phyloP scores from a whole-genome alignment of 352 stramenopile genomes.

The Blastocystis sp. region DNA sequence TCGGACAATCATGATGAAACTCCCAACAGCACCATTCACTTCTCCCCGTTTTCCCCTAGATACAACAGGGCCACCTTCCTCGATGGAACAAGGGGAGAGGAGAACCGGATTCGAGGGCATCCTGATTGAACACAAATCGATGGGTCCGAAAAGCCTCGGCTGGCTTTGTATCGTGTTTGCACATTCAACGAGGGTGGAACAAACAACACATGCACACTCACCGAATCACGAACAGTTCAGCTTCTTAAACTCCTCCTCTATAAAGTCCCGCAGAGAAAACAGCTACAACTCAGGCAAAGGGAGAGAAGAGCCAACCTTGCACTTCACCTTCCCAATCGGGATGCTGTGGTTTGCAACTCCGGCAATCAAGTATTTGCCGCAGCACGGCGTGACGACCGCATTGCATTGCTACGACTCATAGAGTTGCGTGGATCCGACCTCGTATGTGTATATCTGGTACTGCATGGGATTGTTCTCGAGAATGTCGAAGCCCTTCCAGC shows the following conservation, averaged over 20 bases:
- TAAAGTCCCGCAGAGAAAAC: slow-evolving; percentile 42
- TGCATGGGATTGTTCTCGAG: slow-evolving; percentile 32
- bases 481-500: slow-evolving; percentile 63
- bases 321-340: slow-evolving; percentile 36
- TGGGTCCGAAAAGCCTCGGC: neutral
- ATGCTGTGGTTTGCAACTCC: slow-evolving; percentile 57
- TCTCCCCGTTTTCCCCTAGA: neutral
- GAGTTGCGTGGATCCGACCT: neutral
- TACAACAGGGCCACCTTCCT: neutral
- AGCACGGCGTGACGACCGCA: slow-evolving; percentile 45
- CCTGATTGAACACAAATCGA: neutral
- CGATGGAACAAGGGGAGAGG: too few species aligned
- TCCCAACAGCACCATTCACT: neutral
- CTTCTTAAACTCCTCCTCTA: slow-evolving; percentile 57
- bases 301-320: neutral
- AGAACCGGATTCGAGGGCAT: neutral
- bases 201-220: neutral
- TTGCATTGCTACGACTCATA: slow-evolving; percentile 57
- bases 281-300: slow-evolving; percentile 5
- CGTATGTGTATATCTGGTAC: slow-evolving; percentile 68
- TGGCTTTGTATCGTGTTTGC: neutral
- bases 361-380: slow-evolving; percentile 39
- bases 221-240: slow-evolving; percentile 34
- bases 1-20: slow-evolving; percentile 38
- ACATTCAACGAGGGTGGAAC: neutral